A percentile compares a stretch with the other conserved stretches of the same genome.
Conservation (phyloP, 176 grass and related monocot genomes). For the Eremochloa ophiuroides region DNA sequence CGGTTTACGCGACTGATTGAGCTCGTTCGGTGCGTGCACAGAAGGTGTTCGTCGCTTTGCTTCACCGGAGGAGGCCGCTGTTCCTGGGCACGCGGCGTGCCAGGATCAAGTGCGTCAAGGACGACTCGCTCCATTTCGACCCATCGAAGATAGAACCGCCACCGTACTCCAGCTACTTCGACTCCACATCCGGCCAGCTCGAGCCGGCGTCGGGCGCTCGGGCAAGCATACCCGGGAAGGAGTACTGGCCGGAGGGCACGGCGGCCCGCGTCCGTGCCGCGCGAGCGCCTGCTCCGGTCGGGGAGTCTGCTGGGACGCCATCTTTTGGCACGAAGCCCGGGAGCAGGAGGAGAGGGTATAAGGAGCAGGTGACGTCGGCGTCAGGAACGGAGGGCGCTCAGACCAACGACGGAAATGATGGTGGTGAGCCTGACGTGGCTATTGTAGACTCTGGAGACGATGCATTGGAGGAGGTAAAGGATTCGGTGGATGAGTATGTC, state of each 20-base stretch:
- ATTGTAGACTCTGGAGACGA: conserved; percentile 37
- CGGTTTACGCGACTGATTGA: background rate
- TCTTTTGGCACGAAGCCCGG: conserved; percentile 77
- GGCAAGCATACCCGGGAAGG: conserved; percentile 69
- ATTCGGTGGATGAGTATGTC: conserved; percentile 63
- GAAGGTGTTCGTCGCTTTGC: conserved; percentile 47
- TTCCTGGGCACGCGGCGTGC: background rate
- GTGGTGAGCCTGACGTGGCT: conserved; percentile 12
- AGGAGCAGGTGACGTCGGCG: conserved; percentile 22
- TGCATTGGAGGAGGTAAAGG: conserved; percentile 32
- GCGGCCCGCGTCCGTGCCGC: conserved; percentile 58
- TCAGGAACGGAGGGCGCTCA: conserved; percentile 21
- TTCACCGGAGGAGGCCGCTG: conserved; percentile 16
- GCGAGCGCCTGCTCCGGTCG: conserved; percentile 65
- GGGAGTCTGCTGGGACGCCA: conserved; percentile 52
- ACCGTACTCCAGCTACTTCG: conserved; percentile 72
- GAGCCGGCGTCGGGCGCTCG: conserved; percentile 76
- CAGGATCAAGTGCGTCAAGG: conserved; percentile 51
- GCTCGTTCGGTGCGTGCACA: conserved; percentile 14
- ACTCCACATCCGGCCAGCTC: conserved; percentile 82
- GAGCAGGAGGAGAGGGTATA: conserved; percentile 74
- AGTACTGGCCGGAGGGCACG: conserved; percentile 96
- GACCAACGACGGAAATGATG: conserved; percentile 19
- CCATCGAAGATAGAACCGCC: conserved; percentile 74
- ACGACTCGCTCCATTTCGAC: conserved; percentile 60